Evolutionary conservation across 2,329 filamentous ascomycete genomes (phyloP).

Genomic region (Paracamarosporium sp.): DNA sequence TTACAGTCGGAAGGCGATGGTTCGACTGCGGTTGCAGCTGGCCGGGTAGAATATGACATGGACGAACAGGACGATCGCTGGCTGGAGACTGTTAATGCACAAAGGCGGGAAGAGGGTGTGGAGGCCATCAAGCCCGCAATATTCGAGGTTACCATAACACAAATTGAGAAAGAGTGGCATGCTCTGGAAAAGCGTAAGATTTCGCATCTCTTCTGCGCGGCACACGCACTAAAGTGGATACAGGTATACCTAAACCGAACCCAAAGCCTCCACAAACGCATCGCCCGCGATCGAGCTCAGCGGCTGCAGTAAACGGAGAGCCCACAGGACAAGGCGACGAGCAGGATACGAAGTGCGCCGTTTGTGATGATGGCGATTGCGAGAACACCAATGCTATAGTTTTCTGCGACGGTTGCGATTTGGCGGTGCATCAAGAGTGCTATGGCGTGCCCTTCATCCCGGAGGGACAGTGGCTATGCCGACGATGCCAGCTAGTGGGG

Average conservation of each 20-base stretch:
- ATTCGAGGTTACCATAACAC: constrained; percentile 97
- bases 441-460: constrained; percentile 99
- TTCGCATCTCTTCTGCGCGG: not conserved
- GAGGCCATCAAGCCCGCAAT: constrained; percentile 90
- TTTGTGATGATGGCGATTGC: constrained; percentile 98
- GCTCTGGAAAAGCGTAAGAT: constrained; percentile 80
- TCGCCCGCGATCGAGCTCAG: constrained; percentile 88
- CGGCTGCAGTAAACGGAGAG: constrained; percentile 94
- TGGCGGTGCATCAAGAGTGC: constrained; percentile 98
- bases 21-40: constrained; percentile 61
- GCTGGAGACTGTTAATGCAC: constrained; percentile 82
- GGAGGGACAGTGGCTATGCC: constrained; percentile 96
- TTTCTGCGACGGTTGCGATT: constrained; percentile 96
- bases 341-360: constrained; percentile 95
- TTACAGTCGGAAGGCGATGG: constrained; percentile 67
- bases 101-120: constrained; percentile 75
- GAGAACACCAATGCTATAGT: constrained; percentile 99
- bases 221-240: constrained; percentile 9
- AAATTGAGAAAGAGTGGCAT: constrained; percentile 99
- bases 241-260: constrained; percentile 88
- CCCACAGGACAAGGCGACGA: constrained; percentile 82
- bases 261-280: constrained; percentile 96
- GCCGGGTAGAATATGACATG: constrained; percentile 98
- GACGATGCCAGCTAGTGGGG: constrained; percentile 95
- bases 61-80: constrained; percentile 98